Evolutionary conservation across 2,329 filamentous ascomycete species (phyloP).

Genomic region (Talaromyces sp.): DNA sequence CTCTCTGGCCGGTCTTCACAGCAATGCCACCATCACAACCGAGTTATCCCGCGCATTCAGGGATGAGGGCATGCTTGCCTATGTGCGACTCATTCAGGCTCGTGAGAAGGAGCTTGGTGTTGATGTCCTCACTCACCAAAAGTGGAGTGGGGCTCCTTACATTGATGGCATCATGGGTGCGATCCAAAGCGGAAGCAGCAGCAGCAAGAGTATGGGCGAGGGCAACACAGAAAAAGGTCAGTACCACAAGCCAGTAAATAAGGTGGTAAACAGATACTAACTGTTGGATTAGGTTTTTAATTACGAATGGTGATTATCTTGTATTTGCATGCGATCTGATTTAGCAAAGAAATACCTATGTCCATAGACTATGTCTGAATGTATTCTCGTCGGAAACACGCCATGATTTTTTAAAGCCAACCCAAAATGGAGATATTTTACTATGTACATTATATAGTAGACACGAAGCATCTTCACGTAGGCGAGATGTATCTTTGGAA

Average conservation of each 20-base stretch:
- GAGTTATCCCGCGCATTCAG: conserved; percentile 84
- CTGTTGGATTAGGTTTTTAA: not conserved
- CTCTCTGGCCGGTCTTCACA: conserved; percentile 66
- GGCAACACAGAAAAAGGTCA: conserved; percentile 76
- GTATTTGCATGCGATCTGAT: too few species aligned
- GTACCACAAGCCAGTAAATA: too few species aligned
- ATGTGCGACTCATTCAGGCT: conserved; percentile 89
- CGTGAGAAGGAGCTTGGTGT: conserved; percentile 88
- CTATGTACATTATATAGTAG: too few species aligned
- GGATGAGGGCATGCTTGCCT: conserved; percentile 92
- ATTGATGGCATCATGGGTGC: conserved; percentile 88
- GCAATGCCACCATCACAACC: conserved; percentile 64
- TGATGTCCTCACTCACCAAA: conserved; percentile 94
- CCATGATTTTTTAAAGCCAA: too few species aligned
- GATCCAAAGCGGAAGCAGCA: conserved; percentile 87
- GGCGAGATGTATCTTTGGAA: too few species aligned
- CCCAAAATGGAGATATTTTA: too few species aligned
- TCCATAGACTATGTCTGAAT: too few species aligned
- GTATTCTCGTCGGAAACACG: too few species aligned
- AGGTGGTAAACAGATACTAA: not conserved
- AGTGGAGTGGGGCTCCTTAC: conserved; percentile 70
- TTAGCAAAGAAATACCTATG: too few species aligned
- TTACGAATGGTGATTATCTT: not conserved
- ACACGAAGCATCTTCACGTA: too few species aligned
- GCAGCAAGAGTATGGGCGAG: conserved; percentile 90